These are phyloP conservation scores for Conringia planisiliqua DNA, from an alignment of 345 rosid species.

Conservation along the genomic window DNA sequence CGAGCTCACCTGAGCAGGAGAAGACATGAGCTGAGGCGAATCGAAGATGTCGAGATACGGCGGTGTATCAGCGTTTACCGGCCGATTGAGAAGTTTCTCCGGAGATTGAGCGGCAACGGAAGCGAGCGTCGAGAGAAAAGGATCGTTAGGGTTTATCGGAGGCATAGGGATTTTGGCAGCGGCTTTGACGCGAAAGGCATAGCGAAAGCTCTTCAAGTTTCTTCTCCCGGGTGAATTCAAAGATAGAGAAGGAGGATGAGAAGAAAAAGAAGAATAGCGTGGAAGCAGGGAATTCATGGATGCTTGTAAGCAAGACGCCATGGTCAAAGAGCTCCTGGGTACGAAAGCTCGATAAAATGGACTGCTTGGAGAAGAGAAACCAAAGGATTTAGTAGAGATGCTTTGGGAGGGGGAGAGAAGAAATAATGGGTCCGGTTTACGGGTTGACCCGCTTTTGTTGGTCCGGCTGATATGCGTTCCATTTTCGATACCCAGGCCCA, in stretches of 20 bases:
- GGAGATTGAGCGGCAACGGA: slow-evolving; percentile 60
- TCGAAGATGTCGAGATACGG: slow-evolving; percentile 77
- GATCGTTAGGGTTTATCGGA: slow-evolving; percentile 74
- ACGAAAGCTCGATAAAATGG: slow-evolving; percentile 29
- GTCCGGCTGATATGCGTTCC: background rate
- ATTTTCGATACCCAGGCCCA: background rate
- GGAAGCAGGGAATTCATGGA: slow-evolving; percentile 41
- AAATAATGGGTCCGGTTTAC: background rate
- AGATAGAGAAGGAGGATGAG: slow-evolving; percentile 27
- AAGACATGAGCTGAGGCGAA: slow-evolving; percentile 73
- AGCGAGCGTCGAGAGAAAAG: slow-evolving; percentile 62
- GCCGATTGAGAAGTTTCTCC: slow-evolving; percentile 47
- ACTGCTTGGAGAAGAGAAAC: slow-evolving; percentile 14
- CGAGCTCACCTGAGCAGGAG: slow-evolving; percentile 62
- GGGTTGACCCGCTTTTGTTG: background rate
- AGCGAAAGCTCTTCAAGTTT: slow-evolving; percentile 29
- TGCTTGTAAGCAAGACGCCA: slow-evolving; percentile 53
- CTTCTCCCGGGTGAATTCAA: slow-evolving; percentile 32
- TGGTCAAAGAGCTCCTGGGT: slow-evolving; percentile 11
- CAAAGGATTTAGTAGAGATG: slow-evolving; percentile 23
- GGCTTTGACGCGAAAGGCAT: slow-evolving; percentile 37
- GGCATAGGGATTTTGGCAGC: slow-evolving; percentile 64
- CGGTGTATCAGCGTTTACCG: slow-evolving; percentile 46
- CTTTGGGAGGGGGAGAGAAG: background rate
- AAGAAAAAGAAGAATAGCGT: slow-evolving; percentile 20